Evolutionary conservation across 140 eudicot genomes (phyloP).

Genomic region (Erigeron philadelphicus): DNA sequence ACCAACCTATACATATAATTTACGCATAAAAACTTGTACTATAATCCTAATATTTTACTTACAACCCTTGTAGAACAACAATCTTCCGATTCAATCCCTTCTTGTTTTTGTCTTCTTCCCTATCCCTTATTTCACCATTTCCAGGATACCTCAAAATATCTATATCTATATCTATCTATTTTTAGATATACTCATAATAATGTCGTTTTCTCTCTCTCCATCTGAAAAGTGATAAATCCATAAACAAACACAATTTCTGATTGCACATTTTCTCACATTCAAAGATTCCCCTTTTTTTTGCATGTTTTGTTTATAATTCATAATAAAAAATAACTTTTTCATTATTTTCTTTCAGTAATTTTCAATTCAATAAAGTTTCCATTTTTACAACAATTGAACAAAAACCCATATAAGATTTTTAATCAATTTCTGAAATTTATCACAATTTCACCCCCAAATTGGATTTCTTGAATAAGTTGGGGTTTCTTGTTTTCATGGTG

Average conservation of each 20-base stretch:
- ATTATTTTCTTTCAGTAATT: conserved; percentile 7
- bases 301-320: conserved; percentile 11
- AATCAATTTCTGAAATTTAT: conserved; percentile 9
- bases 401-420: conserved; percentile 24
- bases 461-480: conserved; percentile 13
- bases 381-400: conserved; percentile 1
- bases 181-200: background rate
- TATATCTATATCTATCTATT: background rate
- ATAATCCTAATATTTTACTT: too few species aligned
- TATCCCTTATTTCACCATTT: conserved; percentile 6
- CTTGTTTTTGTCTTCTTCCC: background rate
- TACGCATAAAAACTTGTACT: too few species aligned
- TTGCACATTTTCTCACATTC: background rate
- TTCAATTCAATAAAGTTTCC: conserved; percentile 12
- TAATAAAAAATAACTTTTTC: background rate
- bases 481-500: conserved; percentile 28
- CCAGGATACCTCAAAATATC: conserved; percentile 13
- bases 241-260: conserved; percentile 14
- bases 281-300: conserved; percentile 18
- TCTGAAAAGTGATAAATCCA: background rate
- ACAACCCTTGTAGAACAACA: background rate
- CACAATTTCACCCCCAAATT: conserved; percentile 14
- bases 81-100: background rate
- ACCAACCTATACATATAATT: too few species aligned
- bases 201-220: background rate